A percentile compares a stretch with the other conserved stretches of the same genome.
These are phyloP conservation scores for Penicillium sp. DNA, from an alignment of 2,329 filamentous ascomycete species.

Conservation along the genomic window DNA sequence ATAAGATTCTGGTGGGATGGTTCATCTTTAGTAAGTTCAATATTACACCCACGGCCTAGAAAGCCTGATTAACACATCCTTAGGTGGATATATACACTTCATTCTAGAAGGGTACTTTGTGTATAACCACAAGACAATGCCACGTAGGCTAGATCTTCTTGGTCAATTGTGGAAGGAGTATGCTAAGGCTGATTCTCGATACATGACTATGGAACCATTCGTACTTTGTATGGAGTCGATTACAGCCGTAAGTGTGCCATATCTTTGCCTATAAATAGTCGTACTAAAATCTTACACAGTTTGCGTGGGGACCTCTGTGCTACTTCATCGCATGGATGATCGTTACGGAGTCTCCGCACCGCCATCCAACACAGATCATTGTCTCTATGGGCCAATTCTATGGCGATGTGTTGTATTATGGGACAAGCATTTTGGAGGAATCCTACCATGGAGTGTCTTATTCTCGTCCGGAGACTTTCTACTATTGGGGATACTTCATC, in stretches of 20 bases:
- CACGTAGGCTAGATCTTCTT: constrained; percentile 1
- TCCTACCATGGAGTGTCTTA: neutral
- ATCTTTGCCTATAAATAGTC: neutral
- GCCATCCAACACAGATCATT: neutral
- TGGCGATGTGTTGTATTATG: neutral
- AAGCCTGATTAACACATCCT: neutral
- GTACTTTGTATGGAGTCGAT: neutral
- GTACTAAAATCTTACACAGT: neutral
- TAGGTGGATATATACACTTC: constrained; percentile 7
- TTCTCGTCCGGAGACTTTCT: neutral
- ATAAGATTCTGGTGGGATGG: neutral
- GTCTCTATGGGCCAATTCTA: neutral
- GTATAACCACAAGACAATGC: constrained; percentile 8
- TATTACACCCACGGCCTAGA: neutral
- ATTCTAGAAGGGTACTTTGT: constrained; percentile 15
- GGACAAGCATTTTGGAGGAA: neutral
- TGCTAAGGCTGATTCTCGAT: constrained; percentile 8
- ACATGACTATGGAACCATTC: constrained; percentile 4
- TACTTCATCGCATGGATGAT: neutral
- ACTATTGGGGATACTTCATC: neutral
- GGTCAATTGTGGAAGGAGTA: constrained; percentile 14
- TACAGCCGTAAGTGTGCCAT: neutral
- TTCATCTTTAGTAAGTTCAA: neutral
- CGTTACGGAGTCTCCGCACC: neutral
- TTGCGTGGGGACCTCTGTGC: neutral